Base-by-base conservation (phyloP, 345 rosid genomes). In the Rhodamnia rubescens region DNA sequence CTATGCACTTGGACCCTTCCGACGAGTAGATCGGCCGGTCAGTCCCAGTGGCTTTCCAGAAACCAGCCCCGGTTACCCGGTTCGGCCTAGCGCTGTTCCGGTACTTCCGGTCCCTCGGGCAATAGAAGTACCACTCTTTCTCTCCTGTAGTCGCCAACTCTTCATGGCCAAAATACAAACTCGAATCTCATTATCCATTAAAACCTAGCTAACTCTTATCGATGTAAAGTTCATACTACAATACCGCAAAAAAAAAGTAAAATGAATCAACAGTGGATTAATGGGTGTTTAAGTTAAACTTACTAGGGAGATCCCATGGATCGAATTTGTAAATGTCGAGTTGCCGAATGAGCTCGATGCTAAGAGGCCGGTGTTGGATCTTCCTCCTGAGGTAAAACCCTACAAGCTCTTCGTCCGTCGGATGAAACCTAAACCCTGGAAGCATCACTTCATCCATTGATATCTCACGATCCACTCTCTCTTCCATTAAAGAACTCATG, bases 231-330 rank as follows among this genome's bases (percentile, higher is more conserved):
- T 82, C 7, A 50, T 32, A 7, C 5, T 42, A 32, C 16, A 32
- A 7, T 32, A 16, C 75, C 27, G 42, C 75, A 8, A 29, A 36
- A 36, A 36, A 36, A 29, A 29, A 18, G 75, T 29, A 29, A 32
- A 69, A 18, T 8, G 78, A 32, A 69, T 69, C 24, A 2, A 15
- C 14, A 29, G 12, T 29, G 22, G 1, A 29, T 64, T 15, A 29
- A 64, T 29, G 42, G 49, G 51, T 52, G 82, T 24, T 74, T 21
- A 4, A 13, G 32, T 36, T 57, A 3, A 52, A 74, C 92, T 88
- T 93, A 96, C 99, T 94, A 87, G 98, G 98, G 86, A 95, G 99
- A 91, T 96, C 98, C 99, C 99, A 95, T 51, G 99, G 99, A 84
- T 96, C 98, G 51, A 92, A 95, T 89, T 96, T 96, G 88, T 96